Base-by-base conservation (phyloP, 192 early-diverging fungal species). In the Coemansia sp. region DNA sequence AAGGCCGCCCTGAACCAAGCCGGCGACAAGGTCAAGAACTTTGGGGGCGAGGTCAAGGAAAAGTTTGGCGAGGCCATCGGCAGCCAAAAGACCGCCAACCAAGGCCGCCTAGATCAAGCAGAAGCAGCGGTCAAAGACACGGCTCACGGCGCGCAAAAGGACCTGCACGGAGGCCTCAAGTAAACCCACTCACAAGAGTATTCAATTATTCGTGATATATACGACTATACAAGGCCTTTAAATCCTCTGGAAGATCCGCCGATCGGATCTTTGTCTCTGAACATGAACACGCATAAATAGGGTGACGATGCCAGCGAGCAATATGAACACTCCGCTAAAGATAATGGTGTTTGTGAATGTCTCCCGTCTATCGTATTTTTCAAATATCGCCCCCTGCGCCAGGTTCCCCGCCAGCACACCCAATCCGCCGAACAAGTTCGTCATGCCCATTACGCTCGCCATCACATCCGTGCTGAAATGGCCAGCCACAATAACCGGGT, bases 371-470 rank as follows among this genome's bases (percentile, higher is more conserved):
- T 81, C 78, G 41, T 76, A 76, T 7, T 69, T 76, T 66, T 81
- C 78, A 43, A 64, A 81, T 3, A 81, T 81, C 6, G 63, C 66
- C 33, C 73, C 78, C 50, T 81, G 78, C 6, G 70, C 57, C 34
- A 73, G 56, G 41, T 81, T 81, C 0, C 78, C 78, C 16, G 64
- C 64, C 1, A 81, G 67, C 0, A 68, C 64, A 7, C 78, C 78
- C 5, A 76, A 18, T 0, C 78, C 75, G 12, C 70, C 75, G 67
- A 76, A 81, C 45, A 73, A 14, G 33, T 81, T 76, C 18, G 60
- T 60, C 73, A 81, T 75, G 25, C 78, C 78, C 55, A 76, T 66
- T 25, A 76, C 70, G 47, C 74, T 81, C 20, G 73, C 74, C 36
- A 76, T 18, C 26, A 59, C 50, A 14, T 67, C 70, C 0, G 60